phyloP scores from a whole-genome alignment of 352 stramenopile species.

The Pythium apleroticum region DNA sequence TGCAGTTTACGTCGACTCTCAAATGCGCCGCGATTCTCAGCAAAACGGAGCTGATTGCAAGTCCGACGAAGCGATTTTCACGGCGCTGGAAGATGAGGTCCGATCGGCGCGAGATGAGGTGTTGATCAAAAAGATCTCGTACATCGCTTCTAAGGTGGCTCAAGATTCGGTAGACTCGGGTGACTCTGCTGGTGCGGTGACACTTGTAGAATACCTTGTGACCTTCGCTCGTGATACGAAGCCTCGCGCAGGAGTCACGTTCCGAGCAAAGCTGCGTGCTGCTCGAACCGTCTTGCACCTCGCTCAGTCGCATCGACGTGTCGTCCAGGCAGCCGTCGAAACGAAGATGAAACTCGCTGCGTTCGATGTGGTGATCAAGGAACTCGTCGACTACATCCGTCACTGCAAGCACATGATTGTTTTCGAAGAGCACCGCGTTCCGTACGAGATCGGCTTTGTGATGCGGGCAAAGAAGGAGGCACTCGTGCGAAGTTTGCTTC shows the following conservation, averaged over 20 bases:
- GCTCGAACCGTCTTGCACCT: conserved; percentile 28
- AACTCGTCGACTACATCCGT: conserved; percentile 33
- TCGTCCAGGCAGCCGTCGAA: conserved; percentile 24
- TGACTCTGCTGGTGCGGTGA: conserved; percentile 1
- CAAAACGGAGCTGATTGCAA: background rate
- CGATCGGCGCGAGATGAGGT: conserved; percentile 24
- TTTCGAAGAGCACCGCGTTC: conserved; percentile 40
- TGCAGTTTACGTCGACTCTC: conserved; percentile 21
- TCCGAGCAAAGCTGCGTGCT: conserved; percentile 37
- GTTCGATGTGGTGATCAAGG: conserved; percentile 27
- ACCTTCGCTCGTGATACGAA: conserved; percentile 29
- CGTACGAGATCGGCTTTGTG: conserved; percentile 35
- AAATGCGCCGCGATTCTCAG: background rate
- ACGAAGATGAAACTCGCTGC: conserved; percentile 21
- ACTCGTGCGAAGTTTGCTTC: conserved; percentile 34
- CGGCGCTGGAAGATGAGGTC: conserved; percentile 22
- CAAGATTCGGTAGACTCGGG: background rate
- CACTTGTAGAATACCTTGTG: conserved; percentile 27
- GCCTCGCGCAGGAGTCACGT: conserved; percentile 37
- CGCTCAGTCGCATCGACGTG: conserved; percentile 21
- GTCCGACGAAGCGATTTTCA: conserved; percentile 22
- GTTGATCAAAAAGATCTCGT: conserved; percentile 27
- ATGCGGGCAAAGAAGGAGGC: conserved; percentile 37
- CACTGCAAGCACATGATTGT: conserved; percentile 36
- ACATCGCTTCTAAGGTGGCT: conserved; percentile 18